These are phyloP conservation scores for Aspergillus niger DNA, from an alignment of 2,329 filamentous ascomycete genomes.

Conservation along the genomic window DNA sequence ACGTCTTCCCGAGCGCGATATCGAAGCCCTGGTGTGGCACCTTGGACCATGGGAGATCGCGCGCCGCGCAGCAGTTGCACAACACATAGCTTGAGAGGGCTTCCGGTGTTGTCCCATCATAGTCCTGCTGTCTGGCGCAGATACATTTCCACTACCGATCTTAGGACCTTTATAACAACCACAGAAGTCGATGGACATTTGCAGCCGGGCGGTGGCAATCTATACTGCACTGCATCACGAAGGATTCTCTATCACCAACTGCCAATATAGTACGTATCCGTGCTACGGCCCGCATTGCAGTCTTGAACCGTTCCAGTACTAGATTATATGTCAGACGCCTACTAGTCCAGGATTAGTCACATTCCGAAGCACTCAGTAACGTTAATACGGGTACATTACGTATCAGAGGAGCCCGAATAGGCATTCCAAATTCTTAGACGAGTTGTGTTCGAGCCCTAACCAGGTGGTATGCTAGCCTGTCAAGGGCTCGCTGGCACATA, in stretches of 20 bases:
- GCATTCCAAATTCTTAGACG: no score
- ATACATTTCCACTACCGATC: background rate
- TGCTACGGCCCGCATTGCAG: background rate
- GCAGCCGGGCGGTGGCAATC: background rate
- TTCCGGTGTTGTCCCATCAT: background rate
- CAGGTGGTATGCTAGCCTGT: background rate
- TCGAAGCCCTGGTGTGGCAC: slow-evolving; percentile 11
- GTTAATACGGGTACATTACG: no score
- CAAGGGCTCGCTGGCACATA: background rate
- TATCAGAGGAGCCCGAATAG: no score
- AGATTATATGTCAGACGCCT: background rate
- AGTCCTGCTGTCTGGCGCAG: background rate
- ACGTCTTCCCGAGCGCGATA: slow-evolving; percentile 3
- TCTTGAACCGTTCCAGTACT: background rate
- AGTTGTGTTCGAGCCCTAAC: background rate
- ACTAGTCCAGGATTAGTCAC: no score
- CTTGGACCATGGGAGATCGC: slow-evolving; percentile 10
- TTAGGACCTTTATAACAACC: background rate
- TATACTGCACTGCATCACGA: background rate
- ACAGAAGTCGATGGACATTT: background rate
- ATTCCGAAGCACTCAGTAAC: no score
- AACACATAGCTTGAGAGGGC: background rate
- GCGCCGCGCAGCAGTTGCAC: slow-evolving; percentile 1
- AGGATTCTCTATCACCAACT: background rate
- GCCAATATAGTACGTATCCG: background rate